phyloP scores from a whole-genome alignment of 2,329 filamentous ascomycete genomes.

The Monilinia fructigena region DNA sequence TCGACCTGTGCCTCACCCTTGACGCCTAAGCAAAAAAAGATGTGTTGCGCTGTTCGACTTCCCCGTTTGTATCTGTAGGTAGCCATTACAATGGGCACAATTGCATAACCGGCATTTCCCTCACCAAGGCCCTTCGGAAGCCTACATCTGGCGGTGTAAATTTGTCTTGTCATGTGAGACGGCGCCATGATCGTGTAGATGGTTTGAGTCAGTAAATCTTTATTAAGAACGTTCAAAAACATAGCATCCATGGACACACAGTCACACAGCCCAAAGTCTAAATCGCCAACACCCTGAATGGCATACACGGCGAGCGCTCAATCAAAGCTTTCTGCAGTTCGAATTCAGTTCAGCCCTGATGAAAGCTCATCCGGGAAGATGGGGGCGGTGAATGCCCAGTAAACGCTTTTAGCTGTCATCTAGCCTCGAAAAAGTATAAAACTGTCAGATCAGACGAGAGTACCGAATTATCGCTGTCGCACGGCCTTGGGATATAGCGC shows the following conservation, averaged over 20 bases:
- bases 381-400: constrained; percentile 22
- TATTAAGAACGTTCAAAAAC: constrained; percentile 18
- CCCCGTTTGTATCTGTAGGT: constrained; percentile 34
- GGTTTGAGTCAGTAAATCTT: constrained; percentile 19
- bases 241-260: constrained; percentile 17
- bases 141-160: constrained; percentile 40
- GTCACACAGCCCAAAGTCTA: constrained; percentile 3
- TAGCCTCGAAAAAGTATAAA: constrained; percentile 19
- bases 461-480: constrained; percentile 21
- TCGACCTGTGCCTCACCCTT: constrained; percentile 24
- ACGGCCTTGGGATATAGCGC: constrained; percentile 27
- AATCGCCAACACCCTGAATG: not conserved
- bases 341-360: constrained; percentile 23
- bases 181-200: constrained; percentile 21
- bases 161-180: constrained; percentile 33
- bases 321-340: constrained; percentile 23
- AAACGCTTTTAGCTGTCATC: constrained; percentile 14
- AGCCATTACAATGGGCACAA: constrained; percentile 16
- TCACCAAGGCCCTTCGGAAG: constrained; percentile 30
- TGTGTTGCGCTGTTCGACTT: constrained; percentile 31
- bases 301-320: constrained; percentile 18
- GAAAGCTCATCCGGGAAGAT: constrained; percentile 3
- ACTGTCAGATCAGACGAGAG: constrained; percentile 32
- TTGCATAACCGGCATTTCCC: constrained; percentile 22
- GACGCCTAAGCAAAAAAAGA: constrained; percentile 34